Evolutionary conservation across 1,139 yeast genomes (phyloP).

Genomic region (Hemisphaericaspora lyxosophila): DNA sequence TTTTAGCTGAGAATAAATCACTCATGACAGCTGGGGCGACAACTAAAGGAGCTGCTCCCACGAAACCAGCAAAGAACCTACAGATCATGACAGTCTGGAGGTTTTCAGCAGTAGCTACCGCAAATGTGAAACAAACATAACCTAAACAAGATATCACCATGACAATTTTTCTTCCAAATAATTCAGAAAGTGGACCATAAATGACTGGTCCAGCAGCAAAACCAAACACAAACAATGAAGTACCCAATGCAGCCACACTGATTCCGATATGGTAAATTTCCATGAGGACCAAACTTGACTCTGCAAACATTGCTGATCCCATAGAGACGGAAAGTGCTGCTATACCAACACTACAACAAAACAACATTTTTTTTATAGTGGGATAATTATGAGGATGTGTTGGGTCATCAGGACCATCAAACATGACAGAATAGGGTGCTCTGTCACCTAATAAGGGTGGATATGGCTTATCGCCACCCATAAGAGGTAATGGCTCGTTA

Average conservation of each 20-base stretch:
- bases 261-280: conserved; percentile 32
- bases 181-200: conserved; percentile 45
- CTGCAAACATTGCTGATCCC: conserved; percentile 46
- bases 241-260: conserved; percentile 37
- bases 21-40: conserved; percentile 48
- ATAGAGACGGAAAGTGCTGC: conserved; percentile 46
- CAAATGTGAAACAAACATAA: conserved; percentile 37
- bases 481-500: conserved; percentile 33
- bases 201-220: conserved; percentile 46
- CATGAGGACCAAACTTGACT: conserved; percentile 24
- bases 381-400: conserved; percentile 50
- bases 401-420: conserved; percentile 53
- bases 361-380: conserved; percentile 25
- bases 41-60: conserved; percentile 44
- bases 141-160: conserved; percentile 31
- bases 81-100: conserved; percentile 42
- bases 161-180: conserved; percentile 37
- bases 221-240: conserved; percentile 44
- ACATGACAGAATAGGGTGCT: conserved; percentile 38
- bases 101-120: conserved; percentile 39
- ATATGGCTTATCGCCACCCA: conserved; percentile 40
- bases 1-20: conserved; percentile 33
- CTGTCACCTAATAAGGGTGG: conserved; percentile 39
- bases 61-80: conserved; percentile 42
- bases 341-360: conserved; percentile 30